Evolutionary conservation across 805 yeast genomes (phyloP).

Genomic region (Saccharomyces kudriavzevii): DNA sequence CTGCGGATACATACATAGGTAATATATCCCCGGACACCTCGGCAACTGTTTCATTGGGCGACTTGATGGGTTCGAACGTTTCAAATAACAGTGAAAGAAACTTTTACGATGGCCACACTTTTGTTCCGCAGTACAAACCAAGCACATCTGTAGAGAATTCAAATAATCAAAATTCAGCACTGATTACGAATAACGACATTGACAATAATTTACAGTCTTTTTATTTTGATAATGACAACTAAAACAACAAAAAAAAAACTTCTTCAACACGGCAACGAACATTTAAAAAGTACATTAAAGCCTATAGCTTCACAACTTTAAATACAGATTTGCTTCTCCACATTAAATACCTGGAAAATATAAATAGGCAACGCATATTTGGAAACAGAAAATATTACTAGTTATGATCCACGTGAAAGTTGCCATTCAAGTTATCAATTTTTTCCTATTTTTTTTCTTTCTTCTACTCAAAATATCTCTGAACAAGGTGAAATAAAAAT

Average conservation of each 20-base stretch:
- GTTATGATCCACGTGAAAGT: neutral
- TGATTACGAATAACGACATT: neutral
- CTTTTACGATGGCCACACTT: neutral
- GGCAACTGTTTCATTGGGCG: conserved; percentile 8
- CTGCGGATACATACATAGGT: conserved; percentile 7
- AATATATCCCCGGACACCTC: conserved; percentile 7
- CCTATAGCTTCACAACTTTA: neutral
- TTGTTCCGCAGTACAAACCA: neutral
- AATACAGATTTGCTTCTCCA: neutral
- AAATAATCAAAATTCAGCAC: neutral
- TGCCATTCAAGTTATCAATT: neutral
- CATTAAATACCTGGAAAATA: neutral
- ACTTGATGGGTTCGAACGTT: neutral
- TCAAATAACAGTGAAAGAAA: neutral
- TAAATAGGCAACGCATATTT: neutral
- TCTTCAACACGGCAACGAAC: neutral
- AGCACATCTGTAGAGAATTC: neutral
- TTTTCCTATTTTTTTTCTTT: neutral
- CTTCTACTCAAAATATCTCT: neutral
- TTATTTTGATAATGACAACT: neutral
- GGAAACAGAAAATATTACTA: neutral
- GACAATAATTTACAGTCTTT: neutral
- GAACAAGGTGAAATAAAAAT: neutral
- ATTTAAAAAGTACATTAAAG: neutral
- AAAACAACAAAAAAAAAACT: neutral